These are phyloP conservation scores for Ustilago esculenta DNA, from an alignment of 1,284 basidiomycete genomes.

Conservation along the genomic window DNA sequence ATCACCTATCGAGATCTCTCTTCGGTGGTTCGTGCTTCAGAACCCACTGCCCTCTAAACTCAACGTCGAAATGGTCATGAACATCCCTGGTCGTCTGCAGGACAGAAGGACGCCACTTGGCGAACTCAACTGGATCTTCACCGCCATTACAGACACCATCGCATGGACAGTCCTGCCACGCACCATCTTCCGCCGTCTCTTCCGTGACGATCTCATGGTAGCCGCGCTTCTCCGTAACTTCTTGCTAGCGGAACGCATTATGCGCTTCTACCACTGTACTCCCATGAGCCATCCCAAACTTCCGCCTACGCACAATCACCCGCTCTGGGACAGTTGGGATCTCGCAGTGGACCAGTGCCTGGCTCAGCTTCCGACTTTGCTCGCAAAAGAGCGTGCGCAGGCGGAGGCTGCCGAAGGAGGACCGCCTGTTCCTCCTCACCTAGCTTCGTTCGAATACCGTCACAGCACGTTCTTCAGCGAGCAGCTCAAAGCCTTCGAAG, in stretches of 20 bases:
- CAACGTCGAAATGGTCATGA: slow-evolving; percentile 88
- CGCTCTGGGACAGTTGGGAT: slow-evolving; percentile 97
- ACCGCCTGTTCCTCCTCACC: slow-evolving; percentile 65
- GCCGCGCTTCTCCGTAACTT: slow-evolving; percentile 97
- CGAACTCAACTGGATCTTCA: slow-evolving; percentile 99
- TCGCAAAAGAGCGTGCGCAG: slow-evolving; percentile 74
- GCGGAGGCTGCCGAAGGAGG: slow-evolving; percentile 66
- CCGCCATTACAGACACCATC: slow-evolving; percentile 97
- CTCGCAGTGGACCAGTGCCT: slow-evolving; percentile 95
- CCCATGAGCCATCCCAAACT: slow-evolving; percentile 91
- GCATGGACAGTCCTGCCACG: slow-evolving; percentile 97
- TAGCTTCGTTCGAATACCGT: slow-evolving; percentile 73
- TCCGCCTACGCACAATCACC: slow-evolving; percentile 92
- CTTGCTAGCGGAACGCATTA: slow-evolving; percentile 93
- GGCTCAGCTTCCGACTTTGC: slow-evolving; percentile 87
- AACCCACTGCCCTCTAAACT: slow-evolving; percentile 74
- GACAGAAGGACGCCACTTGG: slow-evolving; percentile 94
- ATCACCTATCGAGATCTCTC: slow-evolving; percentile 95
- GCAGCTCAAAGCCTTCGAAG: slow-evolving; percentile 95
- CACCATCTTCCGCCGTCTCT: slow-evolving; percentile 91
- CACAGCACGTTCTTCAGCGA: slow-evolving; percentile 96
- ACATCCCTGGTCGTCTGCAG: slow-evolving; percentile 94
- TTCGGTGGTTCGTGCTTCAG: slow-evolving; percentile 92
- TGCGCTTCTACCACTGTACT: slow-evolving; percentile 98
- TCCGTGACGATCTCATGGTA: slow-evolving; percentile 93